phyloP scores from a whole-genome alignment of 1,284 basidiomycete genomes.

The Rhodotorula sp. region DNA sequence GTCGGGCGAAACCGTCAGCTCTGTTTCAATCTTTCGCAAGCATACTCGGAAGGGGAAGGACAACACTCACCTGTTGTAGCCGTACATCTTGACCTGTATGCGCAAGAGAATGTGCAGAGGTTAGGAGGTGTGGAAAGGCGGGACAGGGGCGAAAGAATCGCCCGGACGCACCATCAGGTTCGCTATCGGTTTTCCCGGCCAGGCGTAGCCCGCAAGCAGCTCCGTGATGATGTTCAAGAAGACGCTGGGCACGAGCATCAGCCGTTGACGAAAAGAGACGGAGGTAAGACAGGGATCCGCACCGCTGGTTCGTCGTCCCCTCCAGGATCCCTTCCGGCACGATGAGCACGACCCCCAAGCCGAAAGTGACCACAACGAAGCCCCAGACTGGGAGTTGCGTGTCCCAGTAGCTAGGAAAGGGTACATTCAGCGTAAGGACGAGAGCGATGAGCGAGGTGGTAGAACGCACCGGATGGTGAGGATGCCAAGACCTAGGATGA shows the following conservation, averaged over 20 bases:
- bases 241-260: conserved; percentile 31
- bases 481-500: conserved; percentile 64
- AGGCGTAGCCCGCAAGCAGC: background rate
- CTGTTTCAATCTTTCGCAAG: background rate
- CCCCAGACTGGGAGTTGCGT: conserved; percentile 88
- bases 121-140: background rate
- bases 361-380: conserved; percentile 66
- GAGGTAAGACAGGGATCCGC: too few relatives aligned
- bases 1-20: background rate
- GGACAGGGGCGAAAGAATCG: too few relatives aligned
- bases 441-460: background rate
- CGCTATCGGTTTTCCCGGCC: conserved; percentile 77
- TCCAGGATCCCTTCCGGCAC: conserved; percentile 87
- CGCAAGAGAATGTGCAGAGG: background rate
- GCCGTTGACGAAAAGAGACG: too few relatives aligned
- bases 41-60: background rate
- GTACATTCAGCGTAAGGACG: background rate
- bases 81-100: background rate
- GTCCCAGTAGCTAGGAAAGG: conserved; percentile 58
- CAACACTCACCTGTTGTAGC: conserved; percentile 49
- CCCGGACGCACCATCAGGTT: conserved; percentile 64
- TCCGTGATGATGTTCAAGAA: conserved; percentile 68
- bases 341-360: conserved; percentile 75
- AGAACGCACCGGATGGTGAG: conserved; percentile 53
- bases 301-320: conserved; percentile 6